phyloP scores from a whole-genome alignment of 768 basidiomycete genomes.

The Scleroderma citrinum region DNA sequence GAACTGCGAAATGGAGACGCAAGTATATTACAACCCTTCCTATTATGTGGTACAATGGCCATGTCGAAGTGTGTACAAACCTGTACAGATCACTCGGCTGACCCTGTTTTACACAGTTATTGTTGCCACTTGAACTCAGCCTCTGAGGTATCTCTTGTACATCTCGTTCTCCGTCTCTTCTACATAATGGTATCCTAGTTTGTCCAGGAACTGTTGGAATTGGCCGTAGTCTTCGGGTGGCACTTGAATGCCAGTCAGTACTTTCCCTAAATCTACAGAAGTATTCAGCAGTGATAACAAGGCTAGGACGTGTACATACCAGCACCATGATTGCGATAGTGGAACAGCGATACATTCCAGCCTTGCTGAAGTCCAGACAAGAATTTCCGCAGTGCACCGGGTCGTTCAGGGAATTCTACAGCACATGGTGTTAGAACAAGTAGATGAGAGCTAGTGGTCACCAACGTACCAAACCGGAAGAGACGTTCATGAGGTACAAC shows the following conservation, averaged over 20 bases:
- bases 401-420: slow-evolving; percentile 93
- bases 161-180: slow-evolving; percentile 91
- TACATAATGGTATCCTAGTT: slow-evolving; percentile 80
- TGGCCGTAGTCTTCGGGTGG: slow-evolving; percentile 58
- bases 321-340: slow-evolving; percentile 96
- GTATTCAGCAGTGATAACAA: slow-evolving; percentile 1
- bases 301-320: slow-evolving; percentile 44
- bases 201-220: slow-evolving; percentile 70
- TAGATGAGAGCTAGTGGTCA: not conserved
- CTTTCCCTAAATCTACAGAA: slow-evolving; percentile 79
- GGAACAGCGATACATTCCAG: slow-evolving; percentile 97
- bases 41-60: no score
- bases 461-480: slow-evolving; percentile 81
- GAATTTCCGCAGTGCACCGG: slow-evolving; percentile 87
- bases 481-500: slow-evolving; percentile 79
- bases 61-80: no score
- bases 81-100: no score
- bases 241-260: slow-evolving; percentile 91
- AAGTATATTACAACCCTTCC: no score
- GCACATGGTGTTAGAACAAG: not conserved
- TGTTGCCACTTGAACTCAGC: slow-evolving; percentile 23
- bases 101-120: no score
- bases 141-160: slow-evolving; percentile 65
- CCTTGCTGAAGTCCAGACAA: slow-evolving; percentile 71
- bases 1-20: no score